A percentile compares a stretch with the other conserved stretches of the same genome.
These are phyloP conservation scores for Populus davidiana DNA, from an alignment of 345 rosid species.

Conservation along the genomic window DNA sequence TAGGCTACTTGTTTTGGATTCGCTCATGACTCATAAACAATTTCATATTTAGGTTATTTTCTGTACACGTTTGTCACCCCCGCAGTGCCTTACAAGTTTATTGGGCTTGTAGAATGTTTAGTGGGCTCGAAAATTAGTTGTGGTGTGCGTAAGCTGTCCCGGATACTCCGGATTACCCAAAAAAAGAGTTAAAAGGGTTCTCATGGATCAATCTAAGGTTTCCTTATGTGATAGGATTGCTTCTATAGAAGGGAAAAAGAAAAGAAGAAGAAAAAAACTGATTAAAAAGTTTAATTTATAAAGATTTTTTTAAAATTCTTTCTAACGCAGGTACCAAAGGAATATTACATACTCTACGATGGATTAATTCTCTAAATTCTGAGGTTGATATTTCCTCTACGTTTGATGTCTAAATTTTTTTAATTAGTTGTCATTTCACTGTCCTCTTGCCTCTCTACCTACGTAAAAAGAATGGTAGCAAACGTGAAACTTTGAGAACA, in stretches of 20 bases:
- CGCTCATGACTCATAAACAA: too few relatives aligned
- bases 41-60: too few relatives aligned
- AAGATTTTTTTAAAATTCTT: neutral
- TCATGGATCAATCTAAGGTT: too few relatives aligned
- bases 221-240: too few relatives aligned
- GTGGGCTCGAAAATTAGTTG: too few relatives aligned
- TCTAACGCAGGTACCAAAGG: neutral
- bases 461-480: neutral
- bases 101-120: too few relatives aligned
- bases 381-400: neutral
- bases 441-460: neutral
- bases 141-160: accelerated
- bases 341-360: neutral
- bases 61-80: accelerated
- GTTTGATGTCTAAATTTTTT: neutral
- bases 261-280: neutral
- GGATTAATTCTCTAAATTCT: neutral
- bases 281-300: neutral
- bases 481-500: neutral
- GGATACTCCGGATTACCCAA: too few relatives aligned
- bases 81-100: too few relatives aligned
- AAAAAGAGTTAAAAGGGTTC: neutral
- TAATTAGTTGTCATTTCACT: neutral
- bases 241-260: neutral
- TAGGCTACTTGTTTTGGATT: too few relatives aligned